Base-by-base conservation (phyloP, 345 rosid species). In the Excoecaria agallocha region DNA sequence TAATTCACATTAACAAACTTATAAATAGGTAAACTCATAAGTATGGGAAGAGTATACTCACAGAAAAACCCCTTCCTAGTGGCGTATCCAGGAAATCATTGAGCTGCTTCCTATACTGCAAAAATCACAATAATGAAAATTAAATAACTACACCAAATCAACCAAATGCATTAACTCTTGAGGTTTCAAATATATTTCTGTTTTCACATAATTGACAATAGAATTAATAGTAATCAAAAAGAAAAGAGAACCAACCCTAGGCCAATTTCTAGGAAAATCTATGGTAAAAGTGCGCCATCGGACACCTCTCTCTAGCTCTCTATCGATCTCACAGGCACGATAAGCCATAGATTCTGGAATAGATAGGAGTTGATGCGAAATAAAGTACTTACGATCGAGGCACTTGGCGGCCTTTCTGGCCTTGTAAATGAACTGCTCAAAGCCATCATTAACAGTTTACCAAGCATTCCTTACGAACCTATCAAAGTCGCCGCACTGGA, bases 101-200 rank as follows among this genome's bases (percentile, higher is more conserved):
- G 46, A 94, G 76, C 71, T 87, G 90, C 88, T 82, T 90, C 84
- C 97, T 90, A 88, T 90, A 90, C 98, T 92, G 97, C 83, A 87
- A 87, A 6, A 20, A 37, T 35, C 51, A 72, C 20, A 79, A 66
- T 65, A 80, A 58, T 37, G 7, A 19, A n/a, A n/a, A 9, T 54
- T 8, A 50, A 41, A 66, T 22, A 11, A 46, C 54, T 22, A 39
- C 10, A 19, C n/a, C 30, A 2, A 30, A 30, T 65, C 51, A 66
- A 66, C 38, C 3, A 20, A 15, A 41, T 15, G 13, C 4, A 6
- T 38, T 19, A 43, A 20, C 16, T 51, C n/a, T 15, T 15, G 30
- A 30, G 30, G 30, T 30, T 2, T 2, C 30, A 30, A 30, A 30
- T 30, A 30, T 30, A 0, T 30, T 30, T 30, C 2, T 30, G 2